Base-by-base conservation (phyloP, 805 yeast genomes). In the Candida succiphila region DNA sequence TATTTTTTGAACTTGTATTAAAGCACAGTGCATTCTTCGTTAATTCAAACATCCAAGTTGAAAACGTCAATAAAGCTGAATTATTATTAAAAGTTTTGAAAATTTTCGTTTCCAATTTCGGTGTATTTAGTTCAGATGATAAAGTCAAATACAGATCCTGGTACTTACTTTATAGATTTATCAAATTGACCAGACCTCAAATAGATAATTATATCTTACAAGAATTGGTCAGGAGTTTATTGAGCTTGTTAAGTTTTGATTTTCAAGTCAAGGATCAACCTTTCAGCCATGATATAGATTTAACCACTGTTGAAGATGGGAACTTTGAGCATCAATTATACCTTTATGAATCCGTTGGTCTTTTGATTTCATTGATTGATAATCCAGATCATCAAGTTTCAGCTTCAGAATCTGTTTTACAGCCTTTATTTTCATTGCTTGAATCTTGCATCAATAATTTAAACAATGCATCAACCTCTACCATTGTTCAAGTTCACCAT, bases 91-190 rank as follows among this genome's bases (percentile, higher is more conserved):
- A 78, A 38, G 73, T 86, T 15, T 62, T 89, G 37, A 82, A 83
- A 44, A 69, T 83, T 17, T 89, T 92, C 51, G 74, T 86, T 29
- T 75, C 92, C 14, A 77, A 76, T 24, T 69, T 78, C 44, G 97
- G 96, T 13, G 71, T 89, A 40, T 87, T 85, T 54, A 85, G 80
- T 57, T 63, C 67, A 5, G 66, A 70, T 43, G 80, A 71, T 37
- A 80, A 75, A 40, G 96, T 88, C 4, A 76, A 87, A 46, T 66
- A 75, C 36, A 76, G 96, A 53, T 70, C 94, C 27, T 92, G 97
- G 96, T 89, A 85, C 53, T 63, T 88, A 41, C 85, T 89, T 46
- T 78, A 78, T 48, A 72, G 94, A 52, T 83, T 88, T 48, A 68
- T 87, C 39, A 85, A 81, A 51, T 62, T 80, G 30, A 78, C 89